Percentiles rank a stretch among this genome's conserved stretches.
Conservation (phyloP, 2,329 filamentous ascomycete genomes). For the Xylaria polymorpha region DNA sequence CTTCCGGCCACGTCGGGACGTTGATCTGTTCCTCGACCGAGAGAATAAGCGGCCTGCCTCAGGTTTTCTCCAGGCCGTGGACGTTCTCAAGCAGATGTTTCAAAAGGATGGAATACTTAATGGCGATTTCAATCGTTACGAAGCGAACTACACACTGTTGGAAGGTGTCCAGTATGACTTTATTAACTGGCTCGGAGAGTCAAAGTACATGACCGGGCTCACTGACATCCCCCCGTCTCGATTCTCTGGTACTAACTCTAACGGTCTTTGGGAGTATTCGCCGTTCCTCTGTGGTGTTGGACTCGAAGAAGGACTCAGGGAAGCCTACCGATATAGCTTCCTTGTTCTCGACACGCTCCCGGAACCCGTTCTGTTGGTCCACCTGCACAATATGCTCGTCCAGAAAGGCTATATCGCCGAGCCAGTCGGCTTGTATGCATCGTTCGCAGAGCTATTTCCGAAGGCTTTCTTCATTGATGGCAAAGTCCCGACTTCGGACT, state of each 20-base stretch:
- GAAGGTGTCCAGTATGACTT: conserved; percentile 49
- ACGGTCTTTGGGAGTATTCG: conserved; percentile 62
- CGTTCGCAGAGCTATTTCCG: conserved; percentile 45
- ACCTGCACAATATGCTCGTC: conserved; percentile 62
- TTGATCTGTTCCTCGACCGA: conserved; percentile 58
- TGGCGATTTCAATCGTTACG: conserved; percentile 27
- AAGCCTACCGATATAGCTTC: conserved; percentile 52
- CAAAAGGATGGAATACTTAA: conserved; percentile 44
- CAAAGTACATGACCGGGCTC: conserved; percentile 52
- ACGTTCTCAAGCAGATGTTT: conserved; percentile 49
- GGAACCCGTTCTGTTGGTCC: conserved; percentile 55
- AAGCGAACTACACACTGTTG: conserved; percentile 43
- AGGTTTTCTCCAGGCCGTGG: conserved; percentile 50
- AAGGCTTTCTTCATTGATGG: conserved; percentile 48
- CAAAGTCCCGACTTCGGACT: conserved; percentile 48
- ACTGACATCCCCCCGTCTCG: conserved; percentile 55
- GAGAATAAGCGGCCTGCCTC: conserved; percentile 44
- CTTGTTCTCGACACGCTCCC: conserved; percentile 55
- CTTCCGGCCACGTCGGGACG: conserved; percentile 55
- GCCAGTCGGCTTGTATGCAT: conserved; percentile 50
- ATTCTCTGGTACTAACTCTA: conserved; percentile 55
- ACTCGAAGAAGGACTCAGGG: conserved; percentile 57
- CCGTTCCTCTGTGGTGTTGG: conserved; percentile 61
- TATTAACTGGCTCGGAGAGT: conserved; percentile 53
- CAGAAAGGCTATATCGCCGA: conserved; percentile 54